Evolutionary conservation across 306 rosid genomes (phyloP).

Genomic region (Trifolium dubium): DNA sequence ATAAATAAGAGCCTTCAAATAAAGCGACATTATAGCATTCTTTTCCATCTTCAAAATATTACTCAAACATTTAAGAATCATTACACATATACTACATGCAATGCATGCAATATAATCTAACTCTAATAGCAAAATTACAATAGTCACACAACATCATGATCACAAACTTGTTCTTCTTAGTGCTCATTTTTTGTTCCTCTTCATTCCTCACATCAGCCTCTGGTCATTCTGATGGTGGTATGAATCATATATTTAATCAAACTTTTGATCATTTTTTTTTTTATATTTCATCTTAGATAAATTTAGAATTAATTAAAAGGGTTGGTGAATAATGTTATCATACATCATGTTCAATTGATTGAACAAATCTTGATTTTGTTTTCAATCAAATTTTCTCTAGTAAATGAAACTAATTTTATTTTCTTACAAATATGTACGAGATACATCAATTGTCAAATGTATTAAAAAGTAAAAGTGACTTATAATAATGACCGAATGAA

Average conservation of each 20-base stretch:
- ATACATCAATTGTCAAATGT: too few relatives aligned
- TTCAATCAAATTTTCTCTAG: background rate
- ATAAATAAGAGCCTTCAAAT: slow-evolving; percentile 22
- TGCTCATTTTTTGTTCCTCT: slow-evolving; percentile 40
- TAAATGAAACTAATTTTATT: background rate
- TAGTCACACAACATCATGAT: slow-evolving; percentile 1
- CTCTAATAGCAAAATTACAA: background rate
- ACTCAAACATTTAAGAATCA: background rate
- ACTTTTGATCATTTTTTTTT: slow-evolving; percentile 3
- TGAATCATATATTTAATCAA: slow-evolving; percentile 14
- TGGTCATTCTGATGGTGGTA: slow-evolving; percentile 55
- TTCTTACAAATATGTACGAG: too few relatives aligned
- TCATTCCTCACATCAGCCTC: slow-evolving; percentile 43
- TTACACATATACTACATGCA: background rate
- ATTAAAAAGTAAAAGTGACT: too few relatives aligned
- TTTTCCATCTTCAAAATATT: background rate
- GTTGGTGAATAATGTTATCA: background rate
- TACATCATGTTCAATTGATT: slow-evolving; percentile 2
- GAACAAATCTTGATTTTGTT: background rate
- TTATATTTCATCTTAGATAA: background rate
- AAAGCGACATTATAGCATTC: slow-evolving; percentile 1
- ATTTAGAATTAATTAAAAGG: background rate
- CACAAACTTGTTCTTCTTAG: slow-evolving; percentile 30
- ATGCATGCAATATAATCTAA: background rate
- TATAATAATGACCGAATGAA: too few relatives aligned